Base-by-base conservation (phyloP, 768 basidiomycete species). In the Agaricus sinodeliciosus region DNA sequence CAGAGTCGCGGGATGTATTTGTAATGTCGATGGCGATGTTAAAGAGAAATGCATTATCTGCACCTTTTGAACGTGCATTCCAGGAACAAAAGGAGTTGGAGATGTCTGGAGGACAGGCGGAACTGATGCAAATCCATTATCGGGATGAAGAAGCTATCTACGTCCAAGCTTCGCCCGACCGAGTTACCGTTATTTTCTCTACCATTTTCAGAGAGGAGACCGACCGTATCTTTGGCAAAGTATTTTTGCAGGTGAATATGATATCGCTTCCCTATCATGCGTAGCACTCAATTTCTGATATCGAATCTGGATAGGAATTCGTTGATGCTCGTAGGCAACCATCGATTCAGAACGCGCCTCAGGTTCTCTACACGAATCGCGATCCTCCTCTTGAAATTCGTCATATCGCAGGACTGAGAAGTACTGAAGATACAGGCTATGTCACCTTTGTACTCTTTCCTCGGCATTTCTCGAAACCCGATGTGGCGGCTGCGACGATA, bases 361-460 rank as follows among this genome's bases (percentile, higher is more conserved):
- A 98, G 68, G 96, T 99, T 12, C 76, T 94, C 9, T 98, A 96
- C 69, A 88, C 90, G 9, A 94, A 86, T 62, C 84, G 94, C 39
- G 94, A 96, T 40, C 94, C 96, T 22, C 96, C 96, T 0, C 79
- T 96, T n/a, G 95, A 98, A 70, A 93, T 99, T 54, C 79, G 94
- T 36, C 84, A 94, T 62, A 72, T 97, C 0, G 78, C 85, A 1
- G 87, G 90, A 48, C 76, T 97, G 41, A 81, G 84, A 57, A 80
- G 81, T 61, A 80, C 83, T 2, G 94, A 97, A 57, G 90, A 95
- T 53, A 84, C 90, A 53, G 94, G 95, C 55, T 98, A 97, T 67
- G 91, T 98, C 18, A 98, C 95, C 3, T 98, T 98, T 66, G 92
- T 99, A 51, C 81, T 98, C 51, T 98, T 93, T 75, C 95, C 96